Evolutionary conservation across 768 basidiomycete genomes (phyloP), one percentile per base, ranked within the genome.

Genomic region (Scleroderma bovista): DNA sequence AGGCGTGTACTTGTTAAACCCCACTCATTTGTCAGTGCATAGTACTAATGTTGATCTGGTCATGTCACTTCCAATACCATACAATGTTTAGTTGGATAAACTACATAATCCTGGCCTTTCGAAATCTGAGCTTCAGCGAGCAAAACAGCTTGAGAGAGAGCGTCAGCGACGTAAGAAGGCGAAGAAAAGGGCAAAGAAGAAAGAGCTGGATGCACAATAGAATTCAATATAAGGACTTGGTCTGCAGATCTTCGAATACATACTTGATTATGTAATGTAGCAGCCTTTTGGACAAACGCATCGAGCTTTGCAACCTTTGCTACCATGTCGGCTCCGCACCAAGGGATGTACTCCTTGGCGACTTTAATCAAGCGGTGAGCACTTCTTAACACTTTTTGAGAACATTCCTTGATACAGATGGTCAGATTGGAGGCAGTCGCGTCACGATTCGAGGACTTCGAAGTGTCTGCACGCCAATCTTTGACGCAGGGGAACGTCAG

Each of bases 361-460:
- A 91, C 88, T 10, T 83, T 91, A 53, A 86, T 88, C 66, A 91
- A 89, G 69, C 81, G 88, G 87, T 87, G 61, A 49, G 74, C 61
- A 39, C 26, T 42, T 43, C 37, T 43, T 31, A 55, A 36, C 13
- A 19, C 48, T 56, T 33, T 51, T 49, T 31, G 45, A 19, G 19
- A 51, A 37, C 40, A 43, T 15, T 41, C 26, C 42, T 34, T 48
- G 46, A 57, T 24, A 31, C 38, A 19, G 23, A n/a, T 36, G n/a
- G 29, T 26, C 61, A 93, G 93, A 56, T 79, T 93, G 45, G 88
- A 94, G 75, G 96, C 96, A 22, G 90, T 93, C 9, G 93, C 92
- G 6, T 90, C 88, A 39, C 82, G 96, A 31, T 80, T 99, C 32
- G 96, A 99, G 69, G 96, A 99, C 62, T 74, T 99, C 40, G 96